Evolutionary conservation across 1,139 yeast species (phyloP), one percentile per base, ranked within the genome.

Genomic region (Blastobotrys capitulatus): DNA sequence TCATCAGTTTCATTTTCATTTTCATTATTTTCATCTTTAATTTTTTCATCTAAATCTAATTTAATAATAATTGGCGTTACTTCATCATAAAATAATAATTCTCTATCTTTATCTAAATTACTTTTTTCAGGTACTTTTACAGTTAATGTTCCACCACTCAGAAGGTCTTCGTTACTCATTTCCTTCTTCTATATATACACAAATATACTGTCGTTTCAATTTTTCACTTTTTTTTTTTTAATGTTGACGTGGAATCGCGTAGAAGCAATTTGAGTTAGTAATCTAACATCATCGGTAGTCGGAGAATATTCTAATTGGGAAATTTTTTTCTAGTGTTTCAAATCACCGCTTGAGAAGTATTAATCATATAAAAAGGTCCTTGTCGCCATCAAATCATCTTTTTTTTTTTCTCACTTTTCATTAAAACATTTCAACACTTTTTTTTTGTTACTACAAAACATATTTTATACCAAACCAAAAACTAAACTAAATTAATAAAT

Each of bases 1-100:
- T 35, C 35, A 22, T 31, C 25, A 9, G n/a, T 12, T 6, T 7
- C 7, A 19, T 25, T 34, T n/a, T n/a, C n/a, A n/a, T n/a, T n/a
- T 26, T 20, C 40, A 25, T 19, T 10, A 15, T 39, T 22, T 8
- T 34, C 34, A 20, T 27, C 22, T 9, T 19, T 9, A 13, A 12
- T 8, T 12, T 27, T 36, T 2, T 35, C 35, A 22, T 31, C 25
- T 7, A 50, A 37, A 19, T 38, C 35, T 31, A 57, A 47, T 47
- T 46, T 43, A 38, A 58, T 52, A 39, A 54, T 55, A 10, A 55
- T 51, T 15, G 53, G 43, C 31, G 57, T 47, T 12, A 49, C 50
- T 44, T 60, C 63, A 49, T 60, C 63, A 39, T 59, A 59, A 46
- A 58, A 58, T 38, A 58, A 34, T 31, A 29, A 16, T 36, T 41